Evolutionary conservation across 169 alveolate genomes (phyloP).

Genomic region (Plasmodium chabaudi): DNA sequence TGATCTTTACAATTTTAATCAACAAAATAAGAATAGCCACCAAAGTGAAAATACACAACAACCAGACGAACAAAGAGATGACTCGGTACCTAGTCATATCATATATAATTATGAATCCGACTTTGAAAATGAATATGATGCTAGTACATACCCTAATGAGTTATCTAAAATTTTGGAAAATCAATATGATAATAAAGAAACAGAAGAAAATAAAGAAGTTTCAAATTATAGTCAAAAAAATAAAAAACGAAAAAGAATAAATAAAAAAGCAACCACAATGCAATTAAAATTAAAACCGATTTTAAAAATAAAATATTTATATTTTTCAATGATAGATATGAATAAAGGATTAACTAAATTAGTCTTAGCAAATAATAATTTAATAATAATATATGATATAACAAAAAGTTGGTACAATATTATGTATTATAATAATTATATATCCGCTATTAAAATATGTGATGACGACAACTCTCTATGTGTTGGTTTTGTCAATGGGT

Average conservation of each 20-base stretch:
- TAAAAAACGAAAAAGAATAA: neutral
- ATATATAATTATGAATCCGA: slow-evolving; percentile 34
- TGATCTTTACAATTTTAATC: neutral
- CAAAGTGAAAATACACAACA: too few relatives aligned
- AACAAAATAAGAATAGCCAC: neutral
- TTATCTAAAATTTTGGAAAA: neutral
- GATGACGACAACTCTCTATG: slow-evolving; percentile 34
- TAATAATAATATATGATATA: slow-evolving; percentile 32
- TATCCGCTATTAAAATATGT: slow-evolving; percentile 37
- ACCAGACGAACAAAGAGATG: neutral
- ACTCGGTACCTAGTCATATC: slow-evolving; percentile 1
- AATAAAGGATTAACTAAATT: slow-evolving; percentile 16
- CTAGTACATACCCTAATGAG: slow-evolving; percentile 11
- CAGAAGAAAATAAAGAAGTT: neutral
- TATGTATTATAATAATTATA: slow-evolving; percentile 10
- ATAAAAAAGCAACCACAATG: neutral
- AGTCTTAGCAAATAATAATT: slow-evolving; percentile 53
- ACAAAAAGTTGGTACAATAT: slow-evolving; percentile 29
- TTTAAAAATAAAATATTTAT: slow-evolving; percentile 39
- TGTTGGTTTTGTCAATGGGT: slow-evolving; percentile 39
- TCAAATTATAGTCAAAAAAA: neutral
- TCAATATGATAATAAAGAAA: neutral
- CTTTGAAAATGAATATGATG: slow-evolving; percentile 22
- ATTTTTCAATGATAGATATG: slow-evolving; percentile 56
- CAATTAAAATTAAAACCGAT: slow-evolving; percentile 43